Evolutionary conservation across 768 basidiomycete species (phyloP), one percentile per base, ranked within the genome.

Genomic region (Panaeolus papilionaceus): DNA sequence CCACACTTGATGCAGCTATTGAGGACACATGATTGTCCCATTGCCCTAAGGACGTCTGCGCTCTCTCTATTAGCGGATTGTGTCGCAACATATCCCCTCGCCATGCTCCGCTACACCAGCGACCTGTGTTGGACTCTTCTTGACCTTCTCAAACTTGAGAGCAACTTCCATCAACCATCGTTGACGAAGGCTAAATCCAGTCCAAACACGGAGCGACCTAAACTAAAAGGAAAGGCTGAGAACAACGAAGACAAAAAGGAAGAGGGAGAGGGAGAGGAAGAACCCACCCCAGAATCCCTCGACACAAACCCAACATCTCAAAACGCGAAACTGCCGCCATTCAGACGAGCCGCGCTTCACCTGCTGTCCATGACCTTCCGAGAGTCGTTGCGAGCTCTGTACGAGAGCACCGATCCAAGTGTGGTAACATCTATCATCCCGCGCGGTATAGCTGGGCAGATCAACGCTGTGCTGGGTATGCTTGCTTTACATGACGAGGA

Each of bases 321-420:
- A 3, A 80, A 90, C 71, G 69, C 91, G 0, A 93, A 89, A 74
- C 84, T 93, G 61, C 93, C 96, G 0, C 85, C 93, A 0, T 80
- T 98, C 3, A 87, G 96, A 38, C 91, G 97, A 47, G 90, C 94
- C 0, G 95, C 93, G 0, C 74, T 98, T n/a, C 90, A 96, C 71
- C 91, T 98, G 75, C 82, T 97, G 49, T 82, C 88, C 0, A 74
- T 90, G 9, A 80, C 95, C 38, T 76, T 95, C n/a, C 84, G 85
- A n/a, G 85, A 89, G 47, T 81, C 83, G 18, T 88, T 83, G 0
- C 78, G 77, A n/a, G 80, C 84, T 9, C 73, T 83, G 11, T 87
- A 91, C 67, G 85, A 88, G n/a, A 67, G 63, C 33, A 23, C 49
- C 45, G 37, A 64, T 61, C 18, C 63, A n/a, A 69, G 69, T 4